Conservation (phyloP, 106 monocot genomes). For the Dendrobium nobile region DNA sequence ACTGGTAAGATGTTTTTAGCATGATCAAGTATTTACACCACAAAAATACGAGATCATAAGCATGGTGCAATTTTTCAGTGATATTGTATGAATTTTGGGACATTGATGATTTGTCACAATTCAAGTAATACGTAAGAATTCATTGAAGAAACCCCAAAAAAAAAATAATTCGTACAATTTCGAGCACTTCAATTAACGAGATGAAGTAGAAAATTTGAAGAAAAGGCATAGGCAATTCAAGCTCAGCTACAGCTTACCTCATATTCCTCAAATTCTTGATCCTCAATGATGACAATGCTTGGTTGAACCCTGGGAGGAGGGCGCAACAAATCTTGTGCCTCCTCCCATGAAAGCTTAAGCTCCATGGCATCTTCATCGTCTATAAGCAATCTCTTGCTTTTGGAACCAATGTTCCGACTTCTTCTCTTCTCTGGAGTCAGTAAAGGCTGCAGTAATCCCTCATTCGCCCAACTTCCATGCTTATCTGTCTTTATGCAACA, state of each 20-base stretch:
- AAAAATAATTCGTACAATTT: background rate
- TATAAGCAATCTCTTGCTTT: conserved; percentile 80
- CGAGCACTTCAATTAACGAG: background rate
- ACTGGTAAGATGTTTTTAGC: background rate
- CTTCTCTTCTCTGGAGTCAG: conserved; percentile 35
- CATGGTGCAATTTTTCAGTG: background rate
- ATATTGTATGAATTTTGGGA: background rate
- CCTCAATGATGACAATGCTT: conserved; percentile 84
- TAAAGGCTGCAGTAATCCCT: conserved; percentile 48
- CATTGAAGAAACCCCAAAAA: background rate
- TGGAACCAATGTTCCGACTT: conserved; percentile 67
- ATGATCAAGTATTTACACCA: background rate
- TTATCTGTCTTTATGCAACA: conserved; percentile 55
- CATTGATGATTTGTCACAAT: background rate
- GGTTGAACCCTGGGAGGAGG: conserved; percentile 72
- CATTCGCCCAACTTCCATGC: conserved; percentile 32
- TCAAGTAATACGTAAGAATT: background rate
- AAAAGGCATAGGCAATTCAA: background rate
- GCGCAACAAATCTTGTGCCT: conserved; percentile 82
- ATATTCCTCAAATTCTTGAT: conserved; percentile 96
- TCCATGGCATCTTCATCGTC: conserved; percentile 82
- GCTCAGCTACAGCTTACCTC: conserved; percentile 42
- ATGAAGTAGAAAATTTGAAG: background rate
- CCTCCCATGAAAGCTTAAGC: conserved; percentile 89
- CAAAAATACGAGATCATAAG: background rate